Base-by-base conservation (phyloP, 139 green algal genomes). In the Picocystis salinarum region DNA sequence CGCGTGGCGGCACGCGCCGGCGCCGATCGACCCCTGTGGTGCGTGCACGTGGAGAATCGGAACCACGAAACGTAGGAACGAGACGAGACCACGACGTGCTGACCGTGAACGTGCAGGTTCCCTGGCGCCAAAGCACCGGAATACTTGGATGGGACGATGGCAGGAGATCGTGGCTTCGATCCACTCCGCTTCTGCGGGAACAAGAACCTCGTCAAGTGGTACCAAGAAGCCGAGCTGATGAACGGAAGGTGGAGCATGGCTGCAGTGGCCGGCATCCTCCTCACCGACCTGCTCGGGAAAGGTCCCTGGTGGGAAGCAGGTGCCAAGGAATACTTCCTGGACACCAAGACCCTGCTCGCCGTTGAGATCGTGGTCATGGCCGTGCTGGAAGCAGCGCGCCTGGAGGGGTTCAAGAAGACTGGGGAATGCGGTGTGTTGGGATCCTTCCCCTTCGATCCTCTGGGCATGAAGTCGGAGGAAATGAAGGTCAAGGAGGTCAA, bases 401-500 rank as follows among this genome's bases (percentile, higher is more conserved):
- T 52, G 19, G 53, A 65, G 39, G 71, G 73, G 60, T 68, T 69
- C 46, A 67, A 28, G n/a, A 25, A 27, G 27, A 45, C 46, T 4
- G 45, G 23, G 19, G 19, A 36, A 15, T 19, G 28, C 46, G 33
- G 19, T 10, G 19, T 92, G 44, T 61, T 82, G 45, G 71, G 82
- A 64, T 64, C 56, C 33, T 88, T 80, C 62, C 80, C 80, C 46
- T 89, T 82, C 33, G 80, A 92, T 73, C 80, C 80, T 6, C 56
- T 67, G 33, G 66, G 67, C 56, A 59, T 85, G 66, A 77, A 76
- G 63, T 60, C 23, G 45, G 46, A 68, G n/a, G 61, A 76, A 41
- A 92, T 76, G 53, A 61, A 66, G 33, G 45, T 83, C 23, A 91
- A 88, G 76, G 85, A 95, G 76, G 51, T 95, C 50, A 95, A 95